phyloP scores from a whole-genome alignment of 257 asterid genomes.

The Echium plantagineum region DNA sequence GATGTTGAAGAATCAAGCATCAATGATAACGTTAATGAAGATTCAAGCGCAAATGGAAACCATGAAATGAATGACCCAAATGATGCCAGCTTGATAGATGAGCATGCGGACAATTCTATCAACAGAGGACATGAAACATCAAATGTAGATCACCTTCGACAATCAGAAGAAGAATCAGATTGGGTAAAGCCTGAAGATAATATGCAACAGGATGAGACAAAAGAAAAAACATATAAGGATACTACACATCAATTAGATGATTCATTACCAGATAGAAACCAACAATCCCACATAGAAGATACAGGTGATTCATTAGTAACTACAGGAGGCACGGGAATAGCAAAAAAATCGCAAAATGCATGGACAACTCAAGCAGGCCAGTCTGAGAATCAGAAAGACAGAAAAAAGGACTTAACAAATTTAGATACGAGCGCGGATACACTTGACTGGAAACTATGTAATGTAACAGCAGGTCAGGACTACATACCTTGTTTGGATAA shows the following conservation, averaged over 20 bases:
- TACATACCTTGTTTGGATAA: slow-evolving; percentile 89
- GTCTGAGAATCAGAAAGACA: slow-evolving; percentile 61
- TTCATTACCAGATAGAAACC: no score
- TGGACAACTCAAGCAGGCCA: slow-evolving; percentile 76
- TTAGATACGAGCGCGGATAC: slow-evolving; percentile 20
- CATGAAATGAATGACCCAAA: no score
- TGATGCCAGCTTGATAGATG: no score
- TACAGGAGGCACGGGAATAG: slow-evolving; percentile 23
- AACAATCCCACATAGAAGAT: neutral
- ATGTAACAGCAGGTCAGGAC: slow-evolving; percentile 59
- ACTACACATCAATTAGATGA: slow-evolving; percentile 2
- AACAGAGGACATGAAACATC: slow-evolving; percentile 28
- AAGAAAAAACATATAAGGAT: neutral
- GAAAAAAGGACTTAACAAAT: slow-evolving; percentile 14
- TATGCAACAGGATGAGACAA: slow-evolving; percentile 45
- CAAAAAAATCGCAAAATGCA: slow-evolving; percentile 39
- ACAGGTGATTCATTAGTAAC: slow-evolving; percentile 11
- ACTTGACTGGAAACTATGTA: slow-evolving; percentile 54
- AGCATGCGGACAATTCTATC: no score
- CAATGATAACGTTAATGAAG: slow-evolving; percentile 6
- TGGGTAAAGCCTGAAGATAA: slow-evolving; percentile 47
- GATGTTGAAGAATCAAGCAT: no score
- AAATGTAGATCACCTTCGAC: slow-evolving; percentile 27
- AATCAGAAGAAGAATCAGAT: slow-evolving; percentile 29
- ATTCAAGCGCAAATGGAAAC: no score